phyloP scores from a whole-genome alignment of 371 early-diverging fungal genomes.

The Mucor indicus region DNA sequence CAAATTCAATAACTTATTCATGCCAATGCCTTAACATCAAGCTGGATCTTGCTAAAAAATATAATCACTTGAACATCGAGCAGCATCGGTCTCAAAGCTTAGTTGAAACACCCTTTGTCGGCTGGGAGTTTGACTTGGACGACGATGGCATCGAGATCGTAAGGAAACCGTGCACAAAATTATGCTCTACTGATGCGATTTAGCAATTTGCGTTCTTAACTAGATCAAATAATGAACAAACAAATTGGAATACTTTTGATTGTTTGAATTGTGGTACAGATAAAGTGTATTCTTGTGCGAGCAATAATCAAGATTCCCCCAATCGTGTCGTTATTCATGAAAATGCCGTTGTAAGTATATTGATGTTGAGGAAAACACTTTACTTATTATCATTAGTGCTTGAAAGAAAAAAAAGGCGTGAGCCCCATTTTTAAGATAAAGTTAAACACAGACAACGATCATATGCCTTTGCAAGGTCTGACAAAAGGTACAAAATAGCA shows the following conservation, averaged over 20 bases:
- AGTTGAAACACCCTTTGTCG: constrained; percentile 22
- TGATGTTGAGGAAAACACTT: constrained; percentile 15
- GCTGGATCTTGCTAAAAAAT: constrained; percentile 33
- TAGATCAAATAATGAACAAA: constrained; percentile 1
- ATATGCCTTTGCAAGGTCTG: constrained; percentile 4
- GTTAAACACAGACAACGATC: background rate
- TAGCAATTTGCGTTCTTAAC: constrained; percentile 7
- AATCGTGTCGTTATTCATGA: constrained; percentile 20
- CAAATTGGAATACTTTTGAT: constrained; percentile 21
- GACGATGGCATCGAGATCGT: constrained; percentile 40
- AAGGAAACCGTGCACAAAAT: constrained; percentile 1
- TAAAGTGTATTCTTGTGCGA: constrained; percentile 30
- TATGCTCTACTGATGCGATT: constrained; percentile 4
- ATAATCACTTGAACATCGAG: background rate
- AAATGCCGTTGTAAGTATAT: constrained; percentile 7
- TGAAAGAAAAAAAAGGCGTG: background rate
- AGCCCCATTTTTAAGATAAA: no score
- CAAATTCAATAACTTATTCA: constrained; percentile 33
- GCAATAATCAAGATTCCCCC: constrained; percentile 1
- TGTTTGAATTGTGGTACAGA: constrained; percentile 36
- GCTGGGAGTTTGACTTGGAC: constrained; percentile 39
- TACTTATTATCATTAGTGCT: constrained; percentile 17
- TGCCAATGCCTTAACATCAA: constrained; percentile 42
- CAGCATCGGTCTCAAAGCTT: background rate
- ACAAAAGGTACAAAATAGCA: constrained; percentile 1